Conservation (phyloP, 148 eudicot genomes). For the Gaultheria prostrata region DNA sequence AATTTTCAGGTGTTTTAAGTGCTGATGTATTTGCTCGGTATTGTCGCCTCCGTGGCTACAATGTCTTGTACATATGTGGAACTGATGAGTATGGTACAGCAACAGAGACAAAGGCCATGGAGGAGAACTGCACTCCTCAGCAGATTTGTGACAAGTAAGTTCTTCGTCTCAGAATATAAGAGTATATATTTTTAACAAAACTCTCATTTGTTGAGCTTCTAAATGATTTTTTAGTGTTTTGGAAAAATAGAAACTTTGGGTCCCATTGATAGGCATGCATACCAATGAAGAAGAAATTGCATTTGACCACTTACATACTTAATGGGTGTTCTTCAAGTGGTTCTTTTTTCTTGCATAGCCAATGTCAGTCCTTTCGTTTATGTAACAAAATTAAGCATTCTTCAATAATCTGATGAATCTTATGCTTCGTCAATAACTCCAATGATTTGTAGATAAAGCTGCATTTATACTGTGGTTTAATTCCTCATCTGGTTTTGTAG, state of each 20-base stretch:
- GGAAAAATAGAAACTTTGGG: not conserved
- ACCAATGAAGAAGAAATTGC: not conserved
- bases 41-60: constrained; percentile 77
- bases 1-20: constrained; percentile 70
- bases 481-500: constrained; percentile 29
- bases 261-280: not conserved
- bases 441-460: not conserved
- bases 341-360: not conserved
- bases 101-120: constrained; percentile 93
- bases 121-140: constrained; percentile 77
- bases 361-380: not conserved
- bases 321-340: not conserved
- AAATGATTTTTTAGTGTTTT: not conserved
- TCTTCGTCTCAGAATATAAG: not conserved
- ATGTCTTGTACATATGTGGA: constrained; percentile 73
- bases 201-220: not conserved
- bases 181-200: too few relatives aligned
- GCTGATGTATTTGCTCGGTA: constrained; percentile 93
- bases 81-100: constrained; percentile 98
- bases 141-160: constrained; percentile 85
- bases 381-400: not conserved
- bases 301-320: not conserved
- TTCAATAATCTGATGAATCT: not conserved
- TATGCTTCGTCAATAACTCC: not conserved
- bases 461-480: not conserved